Percentiles rank a stretch among this genome's conserved stretches.
Evolutionary conservation across 2,329 filamentous ascomycete genomes (phyloP).

Genomic region (Hypoxylon sp.): DNA sequence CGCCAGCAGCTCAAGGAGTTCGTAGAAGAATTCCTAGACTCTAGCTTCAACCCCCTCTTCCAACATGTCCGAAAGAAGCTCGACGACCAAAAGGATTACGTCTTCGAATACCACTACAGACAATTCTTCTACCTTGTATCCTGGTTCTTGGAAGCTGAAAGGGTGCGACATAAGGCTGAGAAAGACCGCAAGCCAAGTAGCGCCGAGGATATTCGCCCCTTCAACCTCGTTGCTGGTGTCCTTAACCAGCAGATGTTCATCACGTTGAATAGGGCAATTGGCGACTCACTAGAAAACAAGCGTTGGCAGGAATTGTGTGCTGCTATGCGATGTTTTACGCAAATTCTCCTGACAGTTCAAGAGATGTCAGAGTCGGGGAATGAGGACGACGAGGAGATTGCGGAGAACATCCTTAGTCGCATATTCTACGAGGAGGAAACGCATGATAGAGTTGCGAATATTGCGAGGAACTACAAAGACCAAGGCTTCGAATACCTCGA

Average conservation of each 20-base stretch:
- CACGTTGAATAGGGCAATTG: conserved; percentile 85
- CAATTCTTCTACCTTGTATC: conserved; percentile 94
- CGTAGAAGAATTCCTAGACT: conserved; percentile 93
- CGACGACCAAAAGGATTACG: conserved; percentile 86
- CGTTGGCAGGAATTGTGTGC: conserved; percentile 89
- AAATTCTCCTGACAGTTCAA: conserved; percentile 91
- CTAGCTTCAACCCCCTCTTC: conserved; percentile 94
- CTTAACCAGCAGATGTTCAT: conserved; percentile 97
- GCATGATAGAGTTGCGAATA: conserved; percentile 85
- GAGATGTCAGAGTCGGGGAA: conserved; percentile 87
- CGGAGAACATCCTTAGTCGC: conserved; percentile 94
- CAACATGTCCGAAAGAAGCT: conserved; percentile 88
- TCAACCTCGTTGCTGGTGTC: conserved; percentile 88
- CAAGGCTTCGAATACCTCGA: conserved; percentile 96
- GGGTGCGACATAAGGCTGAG: conserved; percentile 72
- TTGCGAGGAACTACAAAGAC: conserved; percentile 88
- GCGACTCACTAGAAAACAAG: conserved; percentile 82
- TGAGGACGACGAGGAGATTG: conserved; percentile 97
- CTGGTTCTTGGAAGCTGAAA: conserved; percentile 93
- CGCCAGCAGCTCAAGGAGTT: conserved; percentile 83
- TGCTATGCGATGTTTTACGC: conserved; percentile 93
- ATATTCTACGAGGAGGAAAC: conserved; percentile 99
- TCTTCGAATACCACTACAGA: conserved; percentile 80
- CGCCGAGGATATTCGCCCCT: conserved; percentile 75
- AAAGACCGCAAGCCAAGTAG: conserved; percentile 60